A percentile compares a stretch with the other conserved stretches of the same genome.
These are phyloP conservation scores for Venturia oleaginea DNA, from an alignment of 2,329 filamentous ascomycete genomes.

Conservation along the genomic window DNA sequence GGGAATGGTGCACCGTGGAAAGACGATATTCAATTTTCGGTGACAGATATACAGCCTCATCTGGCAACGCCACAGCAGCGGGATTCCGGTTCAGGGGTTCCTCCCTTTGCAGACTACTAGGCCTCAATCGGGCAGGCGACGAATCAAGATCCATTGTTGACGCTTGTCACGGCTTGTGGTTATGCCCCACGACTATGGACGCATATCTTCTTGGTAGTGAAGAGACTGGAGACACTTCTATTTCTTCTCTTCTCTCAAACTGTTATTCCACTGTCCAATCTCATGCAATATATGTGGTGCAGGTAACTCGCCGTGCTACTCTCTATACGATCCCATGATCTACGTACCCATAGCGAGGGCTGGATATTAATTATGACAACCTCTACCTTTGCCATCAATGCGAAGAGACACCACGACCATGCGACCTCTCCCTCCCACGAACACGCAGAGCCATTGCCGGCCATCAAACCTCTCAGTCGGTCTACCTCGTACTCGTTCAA, in stretches of 20 bases:
- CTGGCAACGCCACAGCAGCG: neutral
- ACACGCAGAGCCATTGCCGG: neutral
- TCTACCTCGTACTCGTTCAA: constrained; percentile 5
- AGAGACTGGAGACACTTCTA: neutral
- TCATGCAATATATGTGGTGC: constrained; percentile 4
- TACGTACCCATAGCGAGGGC: neutral
- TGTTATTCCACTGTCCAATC: neutral
- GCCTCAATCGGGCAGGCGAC: neutral
- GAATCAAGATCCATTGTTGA: neutral
- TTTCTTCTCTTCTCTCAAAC: neutral
- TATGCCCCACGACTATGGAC: neutral
- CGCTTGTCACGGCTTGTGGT: neutral
- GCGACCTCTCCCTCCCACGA: neutral
- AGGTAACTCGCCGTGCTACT: neutral
- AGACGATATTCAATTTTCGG: neutral
- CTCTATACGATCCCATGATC: neutral
- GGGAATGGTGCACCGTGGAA: neutral
- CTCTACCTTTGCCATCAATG: constrained; percentile 1
- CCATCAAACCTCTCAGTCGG: neutral
- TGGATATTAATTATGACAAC: constrained; percentile 4
- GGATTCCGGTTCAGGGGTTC: constrained; percentile 20
- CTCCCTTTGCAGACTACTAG: neutral
- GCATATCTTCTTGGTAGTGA: neutral
- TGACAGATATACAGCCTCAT: constrained; percentile 1
- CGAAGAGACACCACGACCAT: neutral